A percentile compares a stretch with the other conserved stretches of the same genome.
Evolutionary conservation across 306 rosid species (phyloP).

Genomic region (Fagus sylvatica): DNA sequence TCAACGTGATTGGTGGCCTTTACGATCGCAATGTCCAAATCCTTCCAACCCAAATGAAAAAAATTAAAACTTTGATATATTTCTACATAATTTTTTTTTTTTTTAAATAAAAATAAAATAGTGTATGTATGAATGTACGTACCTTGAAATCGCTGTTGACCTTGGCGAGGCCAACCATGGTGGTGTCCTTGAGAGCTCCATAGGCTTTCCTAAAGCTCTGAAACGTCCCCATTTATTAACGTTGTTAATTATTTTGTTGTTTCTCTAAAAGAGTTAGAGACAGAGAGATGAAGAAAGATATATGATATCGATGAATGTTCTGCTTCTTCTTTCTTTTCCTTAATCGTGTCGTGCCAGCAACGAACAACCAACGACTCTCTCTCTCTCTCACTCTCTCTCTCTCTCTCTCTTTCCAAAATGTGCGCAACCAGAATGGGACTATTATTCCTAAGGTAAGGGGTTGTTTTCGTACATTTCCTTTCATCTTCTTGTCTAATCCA

Average conservation of each 20-base stretch:
- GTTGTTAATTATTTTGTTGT: background rate
- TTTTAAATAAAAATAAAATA: background rate
- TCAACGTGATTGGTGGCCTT: conserved; percentile 93
- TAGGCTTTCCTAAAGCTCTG: conserved; percentile 77
- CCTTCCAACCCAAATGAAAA: conserved; percentile 41
- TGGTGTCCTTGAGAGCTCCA: conserved; percentile 94
- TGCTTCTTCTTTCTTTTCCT: conserved; percentile 22
- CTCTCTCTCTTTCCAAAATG: conserved; percentile 24
- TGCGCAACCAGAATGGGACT: conserved; percentile 24
- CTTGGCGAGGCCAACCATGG: conserved; percentile 98
- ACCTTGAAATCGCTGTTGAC: conserved; percentile 96
- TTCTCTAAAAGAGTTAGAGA: conserved; percentile 1
- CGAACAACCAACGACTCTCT: conserved; percentile 38
- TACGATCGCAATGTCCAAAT: conserved; percentile 90
- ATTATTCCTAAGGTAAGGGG: background rate
- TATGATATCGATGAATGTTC: conserved; percentile 21
- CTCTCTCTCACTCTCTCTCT: conserved; percentile 13
- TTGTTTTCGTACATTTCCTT: conserved; percentile 25
- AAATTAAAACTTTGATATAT: background rate
- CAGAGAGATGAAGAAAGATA: conserved; percentile 4
- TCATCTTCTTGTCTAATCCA: background rate
- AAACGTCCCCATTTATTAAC: conserved; percentile 66
- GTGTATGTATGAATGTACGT: background rate
- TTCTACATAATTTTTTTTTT: too few relatives aligned
- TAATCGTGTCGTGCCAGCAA: conserved; percentile 41